Evolutionary conservation across 371 early-diverging fungal genomes (phyloP).

Genomic region (Choanephora cucurbitarum): DNA sequence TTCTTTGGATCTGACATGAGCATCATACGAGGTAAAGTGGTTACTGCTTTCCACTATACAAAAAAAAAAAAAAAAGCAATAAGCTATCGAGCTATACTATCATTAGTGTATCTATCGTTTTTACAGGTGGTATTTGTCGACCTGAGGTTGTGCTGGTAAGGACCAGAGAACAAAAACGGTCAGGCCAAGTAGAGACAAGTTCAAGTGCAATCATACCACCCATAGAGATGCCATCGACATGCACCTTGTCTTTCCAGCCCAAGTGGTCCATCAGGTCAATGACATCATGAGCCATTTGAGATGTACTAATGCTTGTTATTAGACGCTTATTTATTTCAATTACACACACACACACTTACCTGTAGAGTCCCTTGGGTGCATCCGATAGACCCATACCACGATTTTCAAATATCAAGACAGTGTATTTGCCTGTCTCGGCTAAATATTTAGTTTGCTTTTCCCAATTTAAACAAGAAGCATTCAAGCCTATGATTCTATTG

Average conservation of each 20-base stretch:
- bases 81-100: no score
- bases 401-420: slow-evolving; percentile 75
- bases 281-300: slow-evolving; percentile 68
- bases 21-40: slow-evolving; percentile 17
- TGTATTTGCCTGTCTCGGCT: slow-evolving; percentile 55
- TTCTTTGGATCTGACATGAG: slow-evolving; percentile 18
- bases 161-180: slow-evolving; percentile 28
- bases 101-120: no score
- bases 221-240: slow-evolving; percentile 71
- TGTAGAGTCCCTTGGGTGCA: slow-evolving; percentile 53
- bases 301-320: slow-evolving; percentile 34
- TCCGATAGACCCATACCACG: slow-evolving; percentile 68
- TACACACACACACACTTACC: no score
- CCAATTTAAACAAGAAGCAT: slow-evolving; percentile 50
- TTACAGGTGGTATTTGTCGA: slow-evolving; percentile 35
- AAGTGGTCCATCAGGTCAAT: slow-evolving; percentile 57
- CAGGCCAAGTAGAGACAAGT: slow-evolving; percentile 34
- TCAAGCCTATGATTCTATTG: slow-evolving; percentile 28
- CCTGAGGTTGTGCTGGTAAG: slow-evolving; percentile 33
- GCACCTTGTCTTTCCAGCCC: slow-evolving; percentile 62
- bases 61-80: no score
- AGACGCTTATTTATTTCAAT: no score
- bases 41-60: slow-evolving; percentile 21
- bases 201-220: slow-evolving; percentile 73
- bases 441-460: slow-evolving; percentile 56